Evolutionary conservation across 1,284 basidiomycete species (phyloP), one percentile per base, ranked within the genome.

Genomic region (Coniferiporia weirii): DNA sequence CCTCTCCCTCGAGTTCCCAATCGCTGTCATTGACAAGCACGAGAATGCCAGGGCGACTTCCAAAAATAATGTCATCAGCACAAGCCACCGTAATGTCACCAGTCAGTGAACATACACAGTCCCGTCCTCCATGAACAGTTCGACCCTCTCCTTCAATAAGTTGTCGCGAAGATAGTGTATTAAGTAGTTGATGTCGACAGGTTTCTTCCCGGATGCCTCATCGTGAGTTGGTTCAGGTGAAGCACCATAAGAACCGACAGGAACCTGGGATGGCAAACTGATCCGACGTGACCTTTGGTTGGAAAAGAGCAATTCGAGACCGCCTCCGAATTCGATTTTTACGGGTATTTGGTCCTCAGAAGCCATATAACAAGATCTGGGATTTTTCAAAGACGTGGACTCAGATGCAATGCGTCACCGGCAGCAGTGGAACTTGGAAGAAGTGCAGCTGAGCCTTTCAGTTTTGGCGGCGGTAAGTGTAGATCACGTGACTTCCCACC

Each of bases 1-100:
- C 87, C 72, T 98, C 96, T 36, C 94, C 95, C 70, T 98, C 95
- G 9, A 99, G 79, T 70, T 98, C 96, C 96, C 96, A 99, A 69
- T 99, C 96, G 1, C 93, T 91, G 66, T 98, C 93, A 70, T 98
- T 99, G 64, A 99, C 86, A 34, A 99, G 78, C 0, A 98, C 95
- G 4, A 99, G 79, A 47, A 99, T 97, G 0, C 96, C 96, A 0
- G 96, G 96, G 12, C 96, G 93, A 15, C 95, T 98, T 70, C 13
- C 49, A 49, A 43, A 45, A n/a, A 35, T 47, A 35, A 5, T 10
- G 47, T 35, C 35, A 55, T 43, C 22, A 52, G 54, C 59, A 35
- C 17, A 27, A 44, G 56, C 4, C 15, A 50, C 44, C 55, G 65
- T 57, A n/a, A 51, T 34, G 20, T 15, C 22, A 47, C 20, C 40